Percentiles rank a stretch among this genome's conserved stretches.
Conservation (phyloP, 306 rosid genomes). For the Quercus rubra region DNA sequence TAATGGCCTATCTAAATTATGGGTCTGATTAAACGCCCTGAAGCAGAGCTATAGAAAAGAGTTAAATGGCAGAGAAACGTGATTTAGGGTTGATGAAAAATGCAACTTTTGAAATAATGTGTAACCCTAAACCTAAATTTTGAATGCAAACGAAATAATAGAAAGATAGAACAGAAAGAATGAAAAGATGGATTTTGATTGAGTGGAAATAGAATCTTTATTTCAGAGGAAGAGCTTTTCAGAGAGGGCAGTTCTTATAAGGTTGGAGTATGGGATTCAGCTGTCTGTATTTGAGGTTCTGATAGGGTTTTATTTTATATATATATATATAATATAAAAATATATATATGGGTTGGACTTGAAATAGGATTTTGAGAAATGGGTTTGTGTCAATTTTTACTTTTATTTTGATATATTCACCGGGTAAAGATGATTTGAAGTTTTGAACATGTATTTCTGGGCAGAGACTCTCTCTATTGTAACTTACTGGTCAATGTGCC, state of each 20-base stretch:
- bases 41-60: neutral
- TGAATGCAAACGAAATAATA: neutral
- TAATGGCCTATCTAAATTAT: neutral
- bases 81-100: neutral
- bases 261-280: neutral
- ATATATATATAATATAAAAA: too few relatives aligned
- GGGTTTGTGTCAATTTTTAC: neutral
- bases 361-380: neutral
- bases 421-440: neutral
- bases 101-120: neutral
- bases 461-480: too few relatives aligned
- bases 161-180: neutral
- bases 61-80: neutral
- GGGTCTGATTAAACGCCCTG: neutral
- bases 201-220: neutral
- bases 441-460: neutral
- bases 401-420: too few relatives aligned
- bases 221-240: neutral
- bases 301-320: too few relatives aligned
- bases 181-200: neutral
- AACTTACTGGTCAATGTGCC: too few relatives aligned
- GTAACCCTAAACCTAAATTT: neutral
- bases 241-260: neutral
- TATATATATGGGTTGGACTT: too few relatives aligned
- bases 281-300: neutral